Evolutionary conservation across 2,329 filamentous ascomycete species (phyloP).

Genomic region (Botrytis hyacinthi): DNA sequence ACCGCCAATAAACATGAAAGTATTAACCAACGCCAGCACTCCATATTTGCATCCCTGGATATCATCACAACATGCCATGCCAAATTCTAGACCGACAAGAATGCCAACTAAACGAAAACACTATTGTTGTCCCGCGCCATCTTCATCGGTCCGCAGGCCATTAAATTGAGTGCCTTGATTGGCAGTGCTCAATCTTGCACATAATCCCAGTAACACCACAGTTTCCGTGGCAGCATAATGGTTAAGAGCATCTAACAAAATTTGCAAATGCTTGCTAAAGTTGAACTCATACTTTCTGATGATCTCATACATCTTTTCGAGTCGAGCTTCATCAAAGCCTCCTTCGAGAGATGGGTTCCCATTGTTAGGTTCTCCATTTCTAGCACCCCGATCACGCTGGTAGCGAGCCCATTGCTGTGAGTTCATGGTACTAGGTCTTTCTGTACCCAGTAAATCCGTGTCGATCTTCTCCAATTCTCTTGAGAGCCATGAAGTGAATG

Average conservation of each 20-base stretch:
- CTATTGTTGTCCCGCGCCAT: slow-evolving; percentile 38
- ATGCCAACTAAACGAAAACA: slow-evolving; percentile 11
- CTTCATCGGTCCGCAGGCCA: slow-evolving; percentile 58
- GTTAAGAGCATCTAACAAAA: slow-evolving; percentile 89
- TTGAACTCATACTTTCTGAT: slow-evolving; percentile 90
- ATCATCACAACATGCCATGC: slow-evolving; percentile 22
- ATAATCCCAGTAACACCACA: slow-evolving; percentile 85
- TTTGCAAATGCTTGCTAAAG: slow-evolving; percentile 88
- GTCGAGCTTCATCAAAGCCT: slow-evolving; percentile 31
- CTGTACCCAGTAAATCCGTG: slow-evolving; percentile 64
- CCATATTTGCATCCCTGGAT: slow-evolving; percentile 21
- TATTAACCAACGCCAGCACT: slow-evolving; percentile 14
- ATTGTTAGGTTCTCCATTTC: slow-evolving; percentile 38
- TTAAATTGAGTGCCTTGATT: slow-evolving; percentile 71
- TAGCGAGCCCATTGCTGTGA: slow-evolving; percentile 60
- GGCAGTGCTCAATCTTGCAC: slow-evolving; percentile 76
- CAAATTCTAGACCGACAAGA: slow-evolving; percentile 10
- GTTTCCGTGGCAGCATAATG: slow-evolving; percentile 98
- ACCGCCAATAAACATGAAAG: background rate
- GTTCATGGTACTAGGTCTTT: slow-evolving; percentile 59
- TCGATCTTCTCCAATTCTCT: slow-evolving; percentile 82
- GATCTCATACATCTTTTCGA: slow-evolving; percentile 67
- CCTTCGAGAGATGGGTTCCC: slow-evolving; percentile 23
- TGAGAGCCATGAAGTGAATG: slow-evolving; percentile 82
- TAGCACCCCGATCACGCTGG: slow-evolving; percentile 49